These are phyloP conservation scores for Pichia membranifaciens DNA, from an alignment of 805 yeast species.

Conservation along the genomic window DNA sequence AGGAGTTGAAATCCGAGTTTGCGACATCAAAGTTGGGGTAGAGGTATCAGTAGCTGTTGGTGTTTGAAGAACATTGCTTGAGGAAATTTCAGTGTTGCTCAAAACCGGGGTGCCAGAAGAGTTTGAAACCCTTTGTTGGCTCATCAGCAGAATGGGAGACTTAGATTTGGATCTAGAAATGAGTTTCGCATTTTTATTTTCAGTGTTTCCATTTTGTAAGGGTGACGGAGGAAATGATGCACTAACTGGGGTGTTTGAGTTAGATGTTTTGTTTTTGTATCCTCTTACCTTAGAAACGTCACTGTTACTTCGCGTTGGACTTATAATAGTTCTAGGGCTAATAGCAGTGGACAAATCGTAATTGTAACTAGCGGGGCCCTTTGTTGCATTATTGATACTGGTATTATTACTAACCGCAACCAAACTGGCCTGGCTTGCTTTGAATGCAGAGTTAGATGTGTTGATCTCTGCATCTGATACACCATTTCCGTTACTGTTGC, in stretches of 20 bases:
- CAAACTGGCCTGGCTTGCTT: too few relatives aligned
- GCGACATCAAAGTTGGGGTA: slow-evolving; percentile 5
- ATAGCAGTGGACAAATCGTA: slow-evolving; percentile 7
- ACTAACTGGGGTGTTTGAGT: not conserved
- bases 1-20: slow-evolving; percentile 1
- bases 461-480: too few relatives aligned
- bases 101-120: not conserved
- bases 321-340: slow-evolving; percentile 3
- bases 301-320: not conserved
- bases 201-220: not conserved
- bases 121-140: not conserved
- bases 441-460: too few relatives aligned
- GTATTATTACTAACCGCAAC: too few relatives aligned
- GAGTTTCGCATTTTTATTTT: not conserved
- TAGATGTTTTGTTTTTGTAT: not conserved
- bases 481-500: not conserved
- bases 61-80: not conserved
- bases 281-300: not conserved
- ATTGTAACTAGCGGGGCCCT: not conserved
- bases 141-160: slow-evolving; percentile 6
- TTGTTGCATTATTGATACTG: not conserved
- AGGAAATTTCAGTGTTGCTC: not conserved
- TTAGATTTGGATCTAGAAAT: slow-evolving; percentile 2
- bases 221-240: slow-evolving; percentile 5
- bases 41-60: not conserved